Base-by-base conservation (phyloP, 257 asterid genomes). In the Solanum ossicruentum region DNA sequence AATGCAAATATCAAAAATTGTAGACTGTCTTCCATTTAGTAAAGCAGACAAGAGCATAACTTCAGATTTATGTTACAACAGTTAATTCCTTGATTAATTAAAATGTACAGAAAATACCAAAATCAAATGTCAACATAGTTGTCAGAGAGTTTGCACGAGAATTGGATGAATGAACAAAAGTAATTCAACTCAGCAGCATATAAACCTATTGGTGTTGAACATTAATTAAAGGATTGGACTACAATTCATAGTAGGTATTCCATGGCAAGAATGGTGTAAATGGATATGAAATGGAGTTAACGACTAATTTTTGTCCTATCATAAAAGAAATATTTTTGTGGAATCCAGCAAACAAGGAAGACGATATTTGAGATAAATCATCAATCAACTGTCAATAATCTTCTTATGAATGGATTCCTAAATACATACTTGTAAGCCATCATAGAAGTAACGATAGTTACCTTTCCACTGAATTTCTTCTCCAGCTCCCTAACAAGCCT, bases 391-490 rank as follows among this genome's bases (percentile, higher is more conserved):
- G 26, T 26, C 65, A 28, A 78, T 15, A 78, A 78, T 23, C 26
- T 3, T 78, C 20, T 41, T 10, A 28, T 26, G 26, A 23, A 26
- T 78, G 17, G 49, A 5, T 28, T 78, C 63, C 47, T 10, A 78
- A 28, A 17, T 36, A 28, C 26, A 52, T 5, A 77, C 61, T 67
- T 77, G 4, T 10, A 47, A 73, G 15, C 1, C 80, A 71, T 13
- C 0, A n/a, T 43, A 20, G 1, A 21, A 43, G 4, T 72, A 47
- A 39, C 18, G 21, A 45, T 8, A 11, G 26, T 41, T 91, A 95
- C 99, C 97, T 95, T 94, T 71, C 99, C 98, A 39, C 99, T 94
- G 94, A 95, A 95, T 84, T 95, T 95, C 95, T 95, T 94, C 90
- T 95, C 99, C 8, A 95, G 94, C 92, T 95, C 98, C 70, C 99